Base-by-base conservation (phyloP, 1,284 basidiomycete genomes). In the Pseudozyma thailandica region DNA sequence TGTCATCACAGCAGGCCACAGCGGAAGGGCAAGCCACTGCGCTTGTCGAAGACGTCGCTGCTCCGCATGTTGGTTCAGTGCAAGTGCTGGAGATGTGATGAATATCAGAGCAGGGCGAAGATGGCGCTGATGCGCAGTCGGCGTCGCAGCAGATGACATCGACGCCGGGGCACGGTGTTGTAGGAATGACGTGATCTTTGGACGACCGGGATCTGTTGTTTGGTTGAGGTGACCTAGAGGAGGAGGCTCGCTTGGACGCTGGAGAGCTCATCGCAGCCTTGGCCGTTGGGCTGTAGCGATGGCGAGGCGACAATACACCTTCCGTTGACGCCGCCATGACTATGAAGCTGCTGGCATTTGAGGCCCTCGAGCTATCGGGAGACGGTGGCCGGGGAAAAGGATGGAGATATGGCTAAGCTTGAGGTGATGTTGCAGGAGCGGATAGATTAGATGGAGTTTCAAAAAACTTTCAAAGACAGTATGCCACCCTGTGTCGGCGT, bases 21-120 rank as follows among this genome's bases (percentile, higher is more conserved):
- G 52, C 58, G 3, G 63, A 38, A 1, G 63, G 23, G 33, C 58
- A 52, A 25, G 45, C 13, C 30, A 51, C 12, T 30, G 43, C 21
- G 15, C 27, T 47, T 8, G 58, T 46, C n/a, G 69, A 62, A 6
- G 60, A 60, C 13, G 46, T 23, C n/a, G 55, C 63, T 4, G 57
- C 57, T 25, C 38, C 58, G 26, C 69, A 72, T n/a, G 55, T 43
- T 4, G 68, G 56, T 12, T 64, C 43, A 2, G 61, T 60, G 45
- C 68, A 71, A 3, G 49, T 31, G 25, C 61, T 60, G 7, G 68
- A 64, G 46, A 71, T 60, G 53, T 71, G 61, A 18, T 53, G 60
- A 21, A 42, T 31, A 44, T 71, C 61, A 20, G 53, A 61, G 16
- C 68, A 64, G 13, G 68, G 68, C 30, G 68, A 71, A 8, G 52